Conservation (phyloP, 169 alveolate species). For the Plasmodium gonderi region DNA sequence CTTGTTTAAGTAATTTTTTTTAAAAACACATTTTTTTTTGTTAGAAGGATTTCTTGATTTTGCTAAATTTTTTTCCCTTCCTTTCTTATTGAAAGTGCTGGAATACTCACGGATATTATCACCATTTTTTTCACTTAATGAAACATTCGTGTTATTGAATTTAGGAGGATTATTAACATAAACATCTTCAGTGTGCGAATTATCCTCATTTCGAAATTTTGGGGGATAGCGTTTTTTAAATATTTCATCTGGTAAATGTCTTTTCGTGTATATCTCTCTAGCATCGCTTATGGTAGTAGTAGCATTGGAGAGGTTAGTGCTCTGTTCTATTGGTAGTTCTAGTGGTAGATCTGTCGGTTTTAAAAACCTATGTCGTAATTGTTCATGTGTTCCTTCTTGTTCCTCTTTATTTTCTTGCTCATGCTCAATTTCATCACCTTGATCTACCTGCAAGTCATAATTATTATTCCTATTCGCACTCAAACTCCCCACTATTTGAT, state of each 20-base stretch:
- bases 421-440: background rate
- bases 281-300: background rate
- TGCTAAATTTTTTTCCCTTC: background rate
- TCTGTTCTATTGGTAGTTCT: background rate
- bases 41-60: background rate
- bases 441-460: background rate
- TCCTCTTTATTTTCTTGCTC: constrained; percentile 1
- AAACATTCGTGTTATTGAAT: background rate
- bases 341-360: background rate
- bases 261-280: background rate
- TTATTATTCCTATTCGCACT: background rate
- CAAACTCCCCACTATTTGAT: background rate
- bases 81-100: background rate
- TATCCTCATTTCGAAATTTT: background rate
- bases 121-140: background rate
- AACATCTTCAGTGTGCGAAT: background rate
- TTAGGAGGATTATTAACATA: background rate
- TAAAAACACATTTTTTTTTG: background rate
- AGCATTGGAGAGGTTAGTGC: background rate
- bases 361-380: background rate
- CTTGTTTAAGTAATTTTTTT: constrained; percentile 2
- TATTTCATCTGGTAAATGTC: background rate
- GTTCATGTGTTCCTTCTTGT: background rate
- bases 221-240: constrained; percentile 20
- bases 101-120: background rate